Evolutionary conservation across 306 rosid species (phyloP).

Genomic region (Benincasa hispida): DNA sequence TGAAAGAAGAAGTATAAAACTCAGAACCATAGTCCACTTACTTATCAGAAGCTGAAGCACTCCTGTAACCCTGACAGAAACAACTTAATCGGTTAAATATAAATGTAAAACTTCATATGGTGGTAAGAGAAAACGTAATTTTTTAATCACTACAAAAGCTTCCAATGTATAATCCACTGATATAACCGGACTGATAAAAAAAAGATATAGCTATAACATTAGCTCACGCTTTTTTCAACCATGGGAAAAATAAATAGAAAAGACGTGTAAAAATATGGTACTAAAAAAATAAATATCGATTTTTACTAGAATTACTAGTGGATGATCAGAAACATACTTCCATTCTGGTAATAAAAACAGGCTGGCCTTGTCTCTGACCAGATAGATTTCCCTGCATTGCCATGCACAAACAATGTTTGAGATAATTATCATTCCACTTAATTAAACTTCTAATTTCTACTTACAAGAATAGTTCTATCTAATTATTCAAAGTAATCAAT

Average conservation of each 20-base stretch:
- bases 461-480: not conserved
- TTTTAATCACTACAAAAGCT: not conserved
- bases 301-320: not conserved
- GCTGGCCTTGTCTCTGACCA: conserved; percentile 97
- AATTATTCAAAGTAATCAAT: not conserved
- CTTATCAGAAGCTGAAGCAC: conserved; percentile 71
- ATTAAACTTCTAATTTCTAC: not conserved
- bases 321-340: conserved; percentile 49
- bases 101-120: conserved; percentile 2
- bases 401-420: conserved; percentile 8
- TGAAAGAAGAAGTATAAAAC: not conserved
- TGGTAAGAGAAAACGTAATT: not conserved
- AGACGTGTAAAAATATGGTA: not conserved
- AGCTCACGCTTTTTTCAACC: not conserved
- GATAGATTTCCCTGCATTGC: conserved; percentile 83
- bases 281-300: not conserved
- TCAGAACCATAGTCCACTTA: conserved; percentile 29
- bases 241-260: not conserved
- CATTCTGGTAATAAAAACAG: conserved; percentile 81
- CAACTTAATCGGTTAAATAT: conserved; percentile 11
- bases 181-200: not conserved
- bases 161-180: not conserved
- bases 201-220: not conserved
- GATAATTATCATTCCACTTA: conserved; percentile 1
- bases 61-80: conserved; percentile 81